Base-by-base conservation (phyloP, 2,329 filamentous ascomycete genomes). In the Zasmidium cellare region DNA sequence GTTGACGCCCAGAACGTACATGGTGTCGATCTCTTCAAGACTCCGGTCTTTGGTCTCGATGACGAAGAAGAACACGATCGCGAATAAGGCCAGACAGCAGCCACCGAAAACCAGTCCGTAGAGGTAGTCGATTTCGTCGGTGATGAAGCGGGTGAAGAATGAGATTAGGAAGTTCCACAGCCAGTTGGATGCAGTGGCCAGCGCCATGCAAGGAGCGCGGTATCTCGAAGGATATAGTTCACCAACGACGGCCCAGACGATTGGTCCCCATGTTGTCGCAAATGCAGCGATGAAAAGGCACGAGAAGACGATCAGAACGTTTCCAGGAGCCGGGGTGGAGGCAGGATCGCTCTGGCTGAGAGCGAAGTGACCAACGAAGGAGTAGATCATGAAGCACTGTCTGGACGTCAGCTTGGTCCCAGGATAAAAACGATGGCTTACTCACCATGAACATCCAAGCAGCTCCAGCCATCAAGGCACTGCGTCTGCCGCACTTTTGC, bases 341-440 rank as follows among this genome's bases (percentile, higher is more conserved):
- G 57, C 22, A 9, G 62, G 62, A 12, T 48, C 46, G 2, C 35
- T 51, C 3, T 65, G 56, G 55, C 66, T 59, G 19, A 71, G 62
- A n/a, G 61, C 53, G 47, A 67, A 71, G 49, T 67, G 59, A 44
- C 70, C 68, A 18, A 73, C 69, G 19, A 69, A 69, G 5, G 71
- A 64, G 59, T 87, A 82, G 59, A 90, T 79, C 67, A 89, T 74
- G 74, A 92, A 92, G 73, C 91, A 73, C 35, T 41, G 35, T 14
- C 16, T 14, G 3, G 5, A 14, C 35, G 35, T 41, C 16, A 41
- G 35, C 35, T 16, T 41, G 5, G 16, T 3, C n/a, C 35, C 6
- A 16, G 7, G 35, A 41, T 5, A 41, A 3, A 5, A 14, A 3
- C 16, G 11, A 18, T n/a, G 16, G 5, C 5, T 3, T 9, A 3